phyloP scores from a whole-genome alignment of 305 asterid species.

The Solanum aculeatissimum region DNA sequence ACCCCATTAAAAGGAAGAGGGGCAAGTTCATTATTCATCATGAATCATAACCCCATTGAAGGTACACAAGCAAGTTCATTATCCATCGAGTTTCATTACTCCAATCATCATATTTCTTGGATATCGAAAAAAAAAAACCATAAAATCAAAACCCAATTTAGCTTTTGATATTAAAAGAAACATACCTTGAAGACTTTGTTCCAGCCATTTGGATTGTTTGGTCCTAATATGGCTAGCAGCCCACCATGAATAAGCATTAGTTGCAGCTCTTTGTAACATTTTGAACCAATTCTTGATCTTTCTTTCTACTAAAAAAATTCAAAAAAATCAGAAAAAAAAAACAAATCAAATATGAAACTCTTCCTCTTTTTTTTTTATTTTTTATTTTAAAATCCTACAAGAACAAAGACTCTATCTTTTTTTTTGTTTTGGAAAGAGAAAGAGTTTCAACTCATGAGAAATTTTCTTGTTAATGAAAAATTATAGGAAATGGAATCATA shows the following conservation, averaged over 20 bases:
- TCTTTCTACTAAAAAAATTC: not conserved
- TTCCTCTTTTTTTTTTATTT: not conserved
- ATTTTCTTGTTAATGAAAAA: not conserved
- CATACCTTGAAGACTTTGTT: constrained; percentile 35
- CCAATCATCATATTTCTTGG: not conserved
- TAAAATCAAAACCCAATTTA: not conserved
- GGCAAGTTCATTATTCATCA: not conserved
- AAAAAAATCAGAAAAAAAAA: not conserved
- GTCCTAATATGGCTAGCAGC: constrained; percentile 46
- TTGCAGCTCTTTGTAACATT: constrained; percentile 42
- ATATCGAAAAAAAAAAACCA: not conserved
- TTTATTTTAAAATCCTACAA: not conserved
- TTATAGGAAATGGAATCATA: not conserved
- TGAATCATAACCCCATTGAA: not conserved
- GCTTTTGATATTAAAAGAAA: not conserved
- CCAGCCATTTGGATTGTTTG: constrained; percentile 45
- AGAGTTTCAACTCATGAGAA: not conserved
- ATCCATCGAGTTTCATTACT: not conserved
- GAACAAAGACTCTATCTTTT: not conserved
- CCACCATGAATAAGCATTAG: constrained; percentile 52
- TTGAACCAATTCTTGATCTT: not conserved
- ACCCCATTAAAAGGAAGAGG: not conserved
- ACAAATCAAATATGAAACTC: not conserved
- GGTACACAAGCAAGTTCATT: not conserved
- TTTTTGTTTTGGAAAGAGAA: not conserved